Percentiles rank a stretch among this genome's conserved stretches.
Conservation (phyloP, 1,139 yeast genomes). For the Hansenula sp. region DNA sequence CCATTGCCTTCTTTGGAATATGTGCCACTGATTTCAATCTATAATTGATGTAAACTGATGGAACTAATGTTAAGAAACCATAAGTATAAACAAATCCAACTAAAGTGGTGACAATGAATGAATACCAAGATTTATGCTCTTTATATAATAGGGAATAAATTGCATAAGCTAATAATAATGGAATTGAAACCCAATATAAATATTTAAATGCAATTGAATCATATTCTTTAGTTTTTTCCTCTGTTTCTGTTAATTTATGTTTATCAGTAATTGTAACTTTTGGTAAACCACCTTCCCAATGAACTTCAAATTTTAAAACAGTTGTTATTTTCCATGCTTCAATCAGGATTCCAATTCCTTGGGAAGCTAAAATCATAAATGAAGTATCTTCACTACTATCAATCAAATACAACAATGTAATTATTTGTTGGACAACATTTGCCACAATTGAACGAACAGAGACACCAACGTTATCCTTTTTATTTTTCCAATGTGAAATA, state of each 20-base stretch:
- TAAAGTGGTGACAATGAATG: constrained; percentile 33
- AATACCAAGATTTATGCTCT: constrained; percentile 38
- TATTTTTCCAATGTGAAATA: constrained; percentile 34
- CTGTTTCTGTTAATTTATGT: constrained; percentile 31
- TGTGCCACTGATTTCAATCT: constrained; percentile 37
- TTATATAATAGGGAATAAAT: constrained; percentile 32
- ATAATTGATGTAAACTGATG: constrained; percentile 36
- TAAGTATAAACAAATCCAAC: constrained; percentile 38
- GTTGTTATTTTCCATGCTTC: constrained; percentile 40
- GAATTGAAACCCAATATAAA: constrained; percentile 31
- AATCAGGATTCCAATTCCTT: constrained; percentile 33
- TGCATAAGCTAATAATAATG: constrained; percentile 33
- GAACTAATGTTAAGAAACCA: constrained; percentile 35
- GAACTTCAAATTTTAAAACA: constrained; percentile 27
- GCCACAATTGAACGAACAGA: constrained; percentile 35
- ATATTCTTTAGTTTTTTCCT: constrained; percentile 35
- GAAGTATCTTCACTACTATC: constrained; percentile 37
- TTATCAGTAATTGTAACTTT: constrained; percentile 27
- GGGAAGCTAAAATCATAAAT: constrained; percentile 32
- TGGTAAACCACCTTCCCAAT: constrained; percentile 15
- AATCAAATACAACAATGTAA: constrained; percentile 31
- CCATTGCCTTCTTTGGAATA: constrained; percentile 36
- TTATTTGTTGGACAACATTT: constrained; percentile 34
- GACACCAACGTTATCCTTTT: constrained; percentile 35
- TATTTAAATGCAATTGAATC: constrained; percentile 36